These are phyloP conservation scores for Flaveria sonorensis DNA, from an alignment of 129 eudicot genomes.

Conservation along the genomic window DNA sequence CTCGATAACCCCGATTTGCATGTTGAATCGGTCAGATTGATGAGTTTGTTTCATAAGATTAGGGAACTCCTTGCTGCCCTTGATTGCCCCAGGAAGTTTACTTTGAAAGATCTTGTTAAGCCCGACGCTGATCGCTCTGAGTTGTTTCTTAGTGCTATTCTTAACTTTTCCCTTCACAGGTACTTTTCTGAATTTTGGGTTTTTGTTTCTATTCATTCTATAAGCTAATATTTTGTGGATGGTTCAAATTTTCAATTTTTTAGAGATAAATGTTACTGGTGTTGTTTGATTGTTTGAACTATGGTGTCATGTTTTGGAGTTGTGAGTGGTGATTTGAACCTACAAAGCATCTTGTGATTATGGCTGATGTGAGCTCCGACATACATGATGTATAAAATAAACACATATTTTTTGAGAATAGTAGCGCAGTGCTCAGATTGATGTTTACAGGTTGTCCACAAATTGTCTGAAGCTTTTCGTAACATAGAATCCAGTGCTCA, in stretches of 20 bases:
- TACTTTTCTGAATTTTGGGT: background rate
- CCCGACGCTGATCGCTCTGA: conserved; percentile 76
- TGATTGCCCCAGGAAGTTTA: conserved; percentile 56
- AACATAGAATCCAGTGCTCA: too few species aligned
- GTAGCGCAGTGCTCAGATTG: conserved; percentile 6
- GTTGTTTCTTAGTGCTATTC: conserved; percentile 58
- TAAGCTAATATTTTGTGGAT: background rate
- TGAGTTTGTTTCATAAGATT: conserved; percentile 54
- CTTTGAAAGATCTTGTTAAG: conserved; percentile 54
- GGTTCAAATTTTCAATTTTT: too few species aligned
- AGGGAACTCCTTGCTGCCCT: conserved; percentile 47
- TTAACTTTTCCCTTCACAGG: conserved; percentile 74
- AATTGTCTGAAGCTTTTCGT: too few species aligned
- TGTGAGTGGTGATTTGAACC: background rate
- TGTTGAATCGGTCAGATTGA: conserved; percentile 51
- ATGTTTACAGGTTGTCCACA: background rate
- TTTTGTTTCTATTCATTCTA: too few species aligned
- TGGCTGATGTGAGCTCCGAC: background rate
- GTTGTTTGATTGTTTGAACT: conserved; percentile 12
- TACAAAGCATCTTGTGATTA: background rate
- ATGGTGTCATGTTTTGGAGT: background rate
- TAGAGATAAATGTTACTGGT: background rate
- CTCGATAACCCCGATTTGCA: conserved; percentile 81
- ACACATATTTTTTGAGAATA: background rate
- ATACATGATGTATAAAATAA: background rate